These are phyloP conservation scores for Diplodia scrobiculata DNA, from an alignment of 2,329 filamentous ascomycete genomes.

Conservation along the genomic window DNA sequence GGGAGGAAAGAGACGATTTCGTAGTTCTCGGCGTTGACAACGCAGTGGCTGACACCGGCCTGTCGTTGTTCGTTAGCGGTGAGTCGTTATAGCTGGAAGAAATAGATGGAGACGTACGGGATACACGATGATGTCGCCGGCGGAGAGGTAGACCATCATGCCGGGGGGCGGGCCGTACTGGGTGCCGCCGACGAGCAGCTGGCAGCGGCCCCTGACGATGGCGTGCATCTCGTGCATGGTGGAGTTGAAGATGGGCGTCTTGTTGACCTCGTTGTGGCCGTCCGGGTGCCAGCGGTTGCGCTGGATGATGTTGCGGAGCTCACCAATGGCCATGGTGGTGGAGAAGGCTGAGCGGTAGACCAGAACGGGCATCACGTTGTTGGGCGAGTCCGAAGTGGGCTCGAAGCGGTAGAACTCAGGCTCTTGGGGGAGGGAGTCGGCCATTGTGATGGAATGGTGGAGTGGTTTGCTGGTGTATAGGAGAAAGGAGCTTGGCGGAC, in stretches of 20 bases:
- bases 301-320: constrained; percentile 6
- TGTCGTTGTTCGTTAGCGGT: not conserved
- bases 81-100: no score
- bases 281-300: not conserved
- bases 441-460: not conserved
- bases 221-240: constrained; percentile 8
- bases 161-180: constrained; percentile 5
- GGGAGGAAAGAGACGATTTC: constrained; percentile 16
- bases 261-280: not conserved
- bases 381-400: constrained; percentile 7
- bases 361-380: constrained; percentile 15
- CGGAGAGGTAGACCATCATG: constrained; percentile 9
- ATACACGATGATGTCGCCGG: constrained; percentile 17
- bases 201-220: constrained; percentile 2
- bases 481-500: not conserved
- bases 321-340: not conserved
- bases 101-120: not conserved
- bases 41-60: constrained; percentile 27
- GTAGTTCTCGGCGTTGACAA: constrained; percentile 18
- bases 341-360: constrained; percentile 19
- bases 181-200: constrained; percentile 7
- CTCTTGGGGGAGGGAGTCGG: not conserved
- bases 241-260: constrained; percentile 10
- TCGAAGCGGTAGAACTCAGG: constrained; percentile 16
- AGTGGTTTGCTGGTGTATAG: not conserved